Percentiles rank a stretch among this genome's conserved stretches.
Evolutionary conservation across 2,329 filamentous ascomycete species (phyloP).

Genomic region (Penicillium expansum): DNA sequence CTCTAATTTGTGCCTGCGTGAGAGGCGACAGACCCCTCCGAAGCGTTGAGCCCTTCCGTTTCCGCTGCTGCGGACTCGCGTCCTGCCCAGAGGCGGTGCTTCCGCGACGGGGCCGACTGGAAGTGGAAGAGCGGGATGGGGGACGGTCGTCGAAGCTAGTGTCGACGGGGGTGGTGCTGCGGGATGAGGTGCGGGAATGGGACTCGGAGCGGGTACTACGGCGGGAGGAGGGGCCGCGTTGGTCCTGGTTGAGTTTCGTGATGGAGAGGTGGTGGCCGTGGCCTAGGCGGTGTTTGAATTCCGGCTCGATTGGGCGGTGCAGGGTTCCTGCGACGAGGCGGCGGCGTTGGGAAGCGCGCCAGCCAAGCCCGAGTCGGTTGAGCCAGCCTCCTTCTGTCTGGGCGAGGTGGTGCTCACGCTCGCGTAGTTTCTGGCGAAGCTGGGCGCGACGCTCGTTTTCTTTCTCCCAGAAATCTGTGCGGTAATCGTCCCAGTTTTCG

Average conservation of each 20-base stretch:
- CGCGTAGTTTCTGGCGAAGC: conserved; percentile 67
- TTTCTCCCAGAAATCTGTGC: conserved; percentile 92
- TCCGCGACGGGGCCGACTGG: conserved; percentile 35
- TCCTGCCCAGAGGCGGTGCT: conserved; percentile 34
- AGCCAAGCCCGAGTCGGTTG: conserved; percentile 73
- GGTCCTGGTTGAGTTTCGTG: conserved; percentile 29
- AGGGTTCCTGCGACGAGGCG: conserved; percentile 30
- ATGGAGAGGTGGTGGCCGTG: conserved; percentile 31
- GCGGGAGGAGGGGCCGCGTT: conserved; percentile 28
- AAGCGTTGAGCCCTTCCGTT: conserved; percentile 31
- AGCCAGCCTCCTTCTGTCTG: conserved; percentile 69
- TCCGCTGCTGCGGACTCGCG: conserved; percentile 28
- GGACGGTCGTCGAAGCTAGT: conserved; percentile 36
- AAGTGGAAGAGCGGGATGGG: conserved; percentile 32
- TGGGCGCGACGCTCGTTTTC: conserved; percentile 85
- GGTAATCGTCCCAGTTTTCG: conserved; percentile 95
- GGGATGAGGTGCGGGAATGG: conserved; percentile 43
- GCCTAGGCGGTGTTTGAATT: conserved; percentile 26
- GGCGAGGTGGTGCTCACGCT: conserved; percentile 65
- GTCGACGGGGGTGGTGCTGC: conserved; percentile 42
- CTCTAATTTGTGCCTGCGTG: conserved; percentile 39
- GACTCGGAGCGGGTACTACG: conserved; percentile 39
- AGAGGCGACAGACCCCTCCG: conserved; percentile 36
- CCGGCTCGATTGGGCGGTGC: conserved; percentile 27
- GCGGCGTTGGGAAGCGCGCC: conserved; percentile 35